phyloP scores from a whole-genome alignment of 2,329 filamentous ascomycete genomes.

The Diaporthe helianthi region DNA sequence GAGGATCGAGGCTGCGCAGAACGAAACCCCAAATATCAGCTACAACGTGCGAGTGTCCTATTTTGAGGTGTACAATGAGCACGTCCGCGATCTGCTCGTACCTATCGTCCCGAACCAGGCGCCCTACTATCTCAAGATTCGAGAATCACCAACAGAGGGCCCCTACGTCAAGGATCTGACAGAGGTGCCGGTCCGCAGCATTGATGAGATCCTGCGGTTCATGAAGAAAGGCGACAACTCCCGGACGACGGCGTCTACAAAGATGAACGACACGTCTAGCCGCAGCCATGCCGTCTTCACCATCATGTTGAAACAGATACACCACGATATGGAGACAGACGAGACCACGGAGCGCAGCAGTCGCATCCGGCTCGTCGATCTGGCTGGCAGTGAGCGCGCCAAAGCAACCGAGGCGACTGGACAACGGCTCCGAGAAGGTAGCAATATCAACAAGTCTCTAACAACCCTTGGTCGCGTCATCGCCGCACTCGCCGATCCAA shows the following conservation, averaged over 20 bases:
- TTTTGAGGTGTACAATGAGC: conserved; percentile 99
- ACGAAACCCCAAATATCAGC: conserved; percentile 87
- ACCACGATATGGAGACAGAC: conserved; percentile 96
- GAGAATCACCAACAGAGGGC: conserved; percentile 92
- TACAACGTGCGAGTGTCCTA: conserved; percentile 98
- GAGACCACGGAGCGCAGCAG: conserved; percentile 95
- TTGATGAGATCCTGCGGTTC: conserved; percentile 84
- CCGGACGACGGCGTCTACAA: conserved; percentile 89
- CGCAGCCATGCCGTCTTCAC: conserved; percentile 98
- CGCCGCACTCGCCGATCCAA: conserved; percentile 80
- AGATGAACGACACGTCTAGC: conserved; percentile 99
- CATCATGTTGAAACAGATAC: conserved; percentile 96
- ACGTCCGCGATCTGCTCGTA: conserved; percentile 91
- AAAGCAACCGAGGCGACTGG: conserved; percentile 96
- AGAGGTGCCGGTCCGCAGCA: conserved; percentile 87
- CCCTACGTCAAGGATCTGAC: conserved; percentile 97
- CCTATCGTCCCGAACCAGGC: conserved; percentile 73
- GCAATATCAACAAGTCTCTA: conserved; percentile 98
- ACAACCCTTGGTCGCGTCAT: conserved; percentile 96
- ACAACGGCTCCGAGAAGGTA: conserved; percentile 87
- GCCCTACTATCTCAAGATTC: conserved; percentile 94
- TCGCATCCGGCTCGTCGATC: conserved; percentile 91
- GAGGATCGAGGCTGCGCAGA: conserved; percentile 78
- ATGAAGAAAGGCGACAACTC: conserved; percentile 91
- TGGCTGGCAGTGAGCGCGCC: conserved; percentile 93